phyloP scores from a whole-genome alignment of 768 basidiomycete species.

The Leccinum disarticulatum region DNA sequence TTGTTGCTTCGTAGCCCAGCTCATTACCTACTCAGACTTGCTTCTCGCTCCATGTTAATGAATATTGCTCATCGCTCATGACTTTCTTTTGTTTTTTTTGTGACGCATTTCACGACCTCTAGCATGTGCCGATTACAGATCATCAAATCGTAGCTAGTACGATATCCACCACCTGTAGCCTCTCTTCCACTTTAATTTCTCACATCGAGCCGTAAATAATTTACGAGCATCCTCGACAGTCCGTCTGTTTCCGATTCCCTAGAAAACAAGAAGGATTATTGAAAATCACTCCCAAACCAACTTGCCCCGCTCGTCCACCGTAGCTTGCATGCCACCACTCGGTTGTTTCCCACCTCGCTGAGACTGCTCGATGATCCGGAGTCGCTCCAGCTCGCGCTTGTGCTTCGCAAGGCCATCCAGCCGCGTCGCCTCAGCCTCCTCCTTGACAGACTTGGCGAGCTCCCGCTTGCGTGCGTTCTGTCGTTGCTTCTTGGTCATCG shows the following conservation, averaged over 20 bases:
- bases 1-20: background rate
- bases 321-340: conserved; percentile 63
- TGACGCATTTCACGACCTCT: conserved; percentile 23
- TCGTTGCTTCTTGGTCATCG: conserved; percentile 64
- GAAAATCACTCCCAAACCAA: conserved; percentile 50
- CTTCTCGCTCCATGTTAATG: conserved; percentile 6
- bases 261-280: background rate
- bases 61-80: conserved; percentile 2
- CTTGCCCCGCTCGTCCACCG: conserved; percentile 56
- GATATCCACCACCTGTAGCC: conserved; percentile 8
- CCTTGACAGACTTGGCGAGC: conserved; percentile 55
- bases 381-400: conserved; percentile 57
- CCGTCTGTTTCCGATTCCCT: background rate
- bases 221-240: conserved; percentile 10
- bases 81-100: conserved; percentile 2
- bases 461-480: conserved; percentile 64
- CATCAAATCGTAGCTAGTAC: conserved; percentile 12
- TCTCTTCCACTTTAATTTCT: background rate
- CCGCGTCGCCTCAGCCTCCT: conserved; percentile 52
- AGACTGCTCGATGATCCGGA: conserved; percentile 47
- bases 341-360: conserved; percentile 24
- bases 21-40: conserved; percentile 8
- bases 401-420: conserved; percentile 54
- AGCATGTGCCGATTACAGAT: conserved; percentile 19
- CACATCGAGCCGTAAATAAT: conserved; percentile 23